Evolutionary conservation across 2,329 filamentous ascomycete species (phyloP).

Genomic region (Tolypocladium guangdongense): DNA sequence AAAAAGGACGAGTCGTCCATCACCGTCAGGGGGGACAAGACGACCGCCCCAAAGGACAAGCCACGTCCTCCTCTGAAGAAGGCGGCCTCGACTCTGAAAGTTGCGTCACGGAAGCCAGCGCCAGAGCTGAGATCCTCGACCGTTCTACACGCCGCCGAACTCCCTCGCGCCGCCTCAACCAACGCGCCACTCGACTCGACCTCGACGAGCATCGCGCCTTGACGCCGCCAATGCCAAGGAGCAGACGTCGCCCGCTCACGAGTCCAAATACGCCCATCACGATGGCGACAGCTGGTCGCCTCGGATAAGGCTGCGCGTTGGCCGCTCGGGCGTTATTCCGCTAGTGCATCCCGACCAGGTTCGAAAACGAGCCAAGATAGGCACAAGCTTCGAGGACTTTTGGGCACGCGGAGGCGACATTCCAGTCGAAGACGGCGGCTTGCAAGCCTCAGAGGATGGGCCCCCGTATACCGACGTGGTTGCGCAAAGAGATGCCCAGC

Average conservation of each 20-base stretch:
- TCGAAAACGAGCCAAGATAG: constrained; percentile 40
- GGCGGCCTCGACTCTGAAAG: constrained; percentile 16
- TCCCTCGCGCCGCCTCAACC: constrained; percentile 26
- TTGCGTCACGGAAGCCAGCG: constrained; percentile 16
- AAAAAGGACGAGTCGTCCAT: constrained; percentile 13
- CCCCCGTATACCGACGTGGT: constrained; percentile 48
- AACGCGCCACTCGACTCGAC: constrained; percentile 29
- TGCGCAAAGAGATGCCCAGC: constrained; percentile 55
- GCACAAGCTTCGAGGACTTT: constrained; percentile 46
- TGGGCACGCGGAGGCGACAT: constrained; percentile 38
- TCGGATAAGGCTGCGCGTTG: constrained; percentile 38
- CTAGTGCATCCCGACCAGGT: constrained; percentile 49
- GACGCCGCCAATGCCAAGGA: constrained; percentile 12
- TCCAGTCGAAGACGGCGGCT: constrained; percentile 47
- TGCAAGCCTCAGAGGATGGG: constrained; percentile 44
- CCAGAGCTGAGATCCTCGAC: constrained; percentile 17
- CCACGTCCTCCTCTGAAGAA: constrained; percentile 14
- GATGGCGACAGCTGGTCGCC: constrained; percentile 22
- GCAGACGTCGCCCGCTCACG: constrained; percentile 5
- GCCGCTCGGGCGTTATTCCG: constrained; percentile 32
- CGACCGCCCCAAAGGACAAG: constrained; percentile 14
- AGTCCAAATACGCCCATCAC: constrained; percentile 6
- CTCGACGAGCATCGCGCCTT: constrained; percentile 31
- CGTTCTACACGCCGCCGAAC: constrained; percentile 28
- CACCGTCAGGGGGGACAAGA: constrained; percentile 18